A percentile compares a stretch with the other conserved stretches of the same genome.
phyloP scores from a whole-genome alignment of 164 flowering plant genomes.

The Chimonanthus praecox region DNA sequence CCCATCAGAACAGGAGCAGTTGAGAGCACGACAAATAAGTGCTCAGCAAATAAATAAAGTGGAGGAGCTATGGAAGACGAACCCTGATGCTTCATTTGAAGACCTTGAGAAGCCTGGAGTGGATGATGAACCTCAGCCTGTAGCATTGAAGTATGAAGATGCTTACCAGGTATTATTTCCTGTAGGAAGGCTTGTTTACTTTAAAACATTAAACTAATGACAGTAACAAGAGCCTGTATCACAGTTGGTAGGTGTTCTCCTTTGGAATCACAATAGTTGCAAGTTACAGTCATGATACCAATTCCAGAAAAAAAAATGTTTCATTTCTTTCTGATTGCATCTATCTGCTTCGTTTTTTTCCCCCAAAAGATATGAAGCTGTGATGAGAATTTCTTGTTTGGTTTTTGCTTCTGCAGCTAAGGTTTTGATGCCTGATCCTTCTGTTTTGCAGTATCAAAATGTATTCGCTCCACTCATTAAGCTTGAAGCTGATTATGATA shows the following conservation, averaged over 20 bases:
- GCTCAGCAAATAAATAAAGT: slow-evolving; percentile 99
- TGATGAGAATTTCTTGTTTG: neutral
- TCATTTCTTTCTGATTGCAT: neutral
- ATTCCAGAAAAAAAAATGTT: neutral
- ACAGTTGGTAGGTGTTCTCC: neutral
- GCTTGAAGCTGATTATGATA: slow-evolving; percentile 99
- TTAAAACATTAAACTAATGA: no score
- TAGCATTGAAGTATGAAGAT: slow-evolving; percentile 91
- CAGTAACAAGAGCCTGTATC: neutral
- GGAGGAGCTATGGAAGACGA: slow-evolving; percentile 98
- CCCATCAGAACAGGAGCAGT: slow-evolving; percentile 97
- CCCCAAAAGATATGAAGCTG: neutral
- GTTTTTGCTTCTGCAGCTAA: neutral
- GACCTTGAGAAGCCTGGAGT: slow-evolving; percentile 99
- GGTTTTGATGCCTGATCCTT: neutral
- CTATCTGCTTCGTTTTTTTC: neutral
- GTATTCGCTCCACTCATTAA: slow-evolving; percentile 98
- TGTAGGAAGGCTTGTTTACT: neutral
- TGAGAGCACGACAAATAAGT: slow-evolving; percentile 98
- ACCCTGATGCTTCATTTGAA: slow-evolving; percentile 95
- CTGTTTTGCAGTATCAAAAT: slow-evolving; percentile 87
- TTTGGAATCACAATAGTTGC: no score
- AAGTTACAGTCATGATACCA: no score
- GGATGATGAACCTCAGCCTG: slow-evolving; percentile 99
- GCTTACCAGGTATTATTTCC: slow-evolving; percentile 79